Conservation (phyloP, 495 filamentous ascomycete species). For the Xylaria venustula region DNA sequence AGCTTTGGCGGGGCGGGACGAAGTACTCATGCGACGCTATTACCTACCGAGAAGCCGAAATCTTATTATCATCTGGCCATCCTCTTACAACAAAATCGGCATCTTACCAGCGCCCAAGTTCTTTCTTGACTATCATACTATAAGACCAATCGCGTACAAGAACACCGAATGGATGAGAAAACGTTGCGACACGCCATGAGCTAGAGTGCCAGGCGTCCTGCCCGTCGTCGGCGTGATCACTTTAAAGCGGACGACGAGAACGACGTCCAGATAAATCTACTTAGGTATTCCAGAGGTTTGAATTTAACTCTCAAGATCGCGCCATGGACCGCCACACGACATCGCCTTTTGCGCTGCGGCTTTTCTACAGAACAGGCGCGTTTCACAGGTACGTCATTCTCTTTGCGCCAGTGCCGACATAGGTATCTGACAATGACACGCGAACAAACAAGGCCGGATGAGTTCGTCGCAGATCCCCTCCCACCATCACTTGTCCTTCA, state of each 20-base stretch:
- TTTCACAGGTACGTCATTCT: conserved; percentile 60
- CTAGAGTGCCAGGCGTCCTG: neutral
- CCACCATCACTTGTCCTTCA: conserved; percentile 78
- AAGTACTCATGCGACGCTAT: no score
- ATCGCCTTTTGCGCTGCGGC: conserved; percentile 84
- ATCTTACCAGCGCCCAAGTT: no score
- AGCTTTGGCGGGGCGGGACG: no score
- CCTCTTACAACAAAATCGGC: no score
- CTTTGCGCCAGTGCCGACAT: neutral
- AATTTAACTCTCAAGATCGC: neutral
- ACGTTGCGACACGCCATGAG: neutral
- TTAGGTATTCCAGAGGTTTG: neutral
- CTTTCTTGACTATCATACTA: no score
- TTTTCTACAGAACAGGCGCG: conserved; percentile 75
- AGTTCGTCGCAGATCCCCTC: conserved; percentile 58
- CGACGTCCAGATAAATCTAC: no score
- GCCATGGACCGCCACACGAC: conserved; percentile 64
- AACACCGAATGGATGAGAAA: neutral
- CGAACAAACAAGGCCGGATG: conserved; percentile 55
- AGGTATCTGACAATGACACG: neutral
- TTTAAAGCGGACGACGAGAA: no score
- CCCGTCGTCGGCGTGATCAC: no score
- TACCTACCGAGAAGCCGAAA: no score
- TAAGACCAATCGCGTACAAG: no score
- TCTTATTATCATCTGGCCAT: no score